Base-by-base conservation (phyloP, 2,329 filamentous ascomycete species). In the Acephala macrosclerotiorum region DNA sequence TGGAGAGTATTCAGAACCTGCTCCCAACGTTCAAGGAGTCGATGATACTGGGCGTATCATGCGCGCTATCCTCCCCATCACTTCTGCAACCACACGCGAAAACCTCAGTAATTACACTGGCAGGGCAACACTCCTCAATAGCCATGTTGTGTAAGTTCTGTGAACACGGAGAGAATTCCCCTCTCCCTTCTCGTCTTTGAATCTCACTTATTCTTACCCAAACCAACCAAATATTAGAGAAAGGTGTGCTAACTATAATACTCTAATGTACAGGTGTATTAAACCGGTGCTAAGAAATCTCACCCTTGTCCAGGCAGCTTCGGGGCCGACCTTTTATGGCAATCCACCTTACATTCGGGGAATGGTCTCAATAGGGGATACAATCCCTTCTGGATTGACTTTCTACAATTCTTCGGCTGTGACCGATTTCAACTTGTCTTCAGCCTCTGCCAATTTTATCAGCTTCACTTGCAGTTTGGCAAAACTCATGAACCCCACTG, bases 51-150 rank as follows among this genome's bases (percentile, higher is more conserved):
- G 61, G 7, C 53, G 29, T 11, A 42, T 40, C 9, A 11, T 63
- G 16, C 53, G 61, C 1, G 61, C 61, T 25, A 16, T 63, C 20
- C 20, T 58, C 4, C 55, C 55, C n/a, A 51, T 53, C 14, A 51
- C 55, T 25, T 63, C 61, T 22, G 20, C 61, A 1, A 42, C 42
- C 1, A 53, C 53, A 11, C 61, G 40, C 40, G 53, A 58, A 29
- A 53, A 25, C 4, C 7, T 63, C 16, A 63, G 61, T 40, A 63
- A 63, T 20, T 63, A 58, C 16, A 58, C 61, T 5, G 55, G 61
- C 7, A 14, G 14, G 11, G 59, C 55, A 22, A 63, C 40, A 7
- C 40, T 58, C 12, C 36, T 63, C 25, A 63, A 58, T 25, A 63
- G 55, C 40, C 61, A 58, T 14, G 61, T 63, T 7, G 55, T 63